Conservation (phyloP, 768 basidiomycete species). For the Imleria badia region DNA sequence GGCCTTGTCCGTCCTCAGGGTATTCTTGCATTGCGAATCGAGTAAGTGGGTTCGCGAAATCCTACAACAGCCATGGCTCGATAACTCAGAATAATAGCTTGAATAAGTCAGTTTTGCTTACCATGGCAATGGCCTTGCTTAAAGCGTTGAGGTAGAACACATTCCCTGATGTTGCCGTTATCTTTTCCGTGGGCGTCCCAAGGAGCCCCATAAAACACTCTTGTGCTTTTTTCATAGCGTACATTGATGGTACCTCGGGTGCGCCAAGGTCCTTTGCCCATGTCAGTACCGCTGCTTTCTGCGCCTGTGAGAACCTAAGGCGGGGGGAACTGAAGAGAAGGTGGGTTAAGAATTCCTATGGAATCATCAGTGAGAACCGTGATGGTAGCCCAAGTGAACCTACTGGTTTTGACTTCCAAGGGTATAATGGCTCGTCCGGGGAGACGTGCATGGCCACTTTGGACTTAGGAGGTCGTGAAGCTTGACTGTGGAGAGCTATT, state of each 20-base stretch:
- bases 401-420: conserved; percentile 4
- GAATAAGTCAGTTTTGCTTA: too few relatives aligned
- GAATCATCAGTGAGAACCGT: neutral
- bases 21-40: neutral
- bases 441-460: too few relatives aligned
- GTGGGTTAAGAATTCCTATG: conserved; percentile 32
- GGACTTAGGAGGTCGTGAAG: too few relatives aligned
- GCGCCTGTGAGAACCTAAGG: conserved; percentile 30
- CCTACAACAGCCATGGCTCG: too few relatives aligned
- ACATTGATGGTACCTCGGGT: conserved; percentile 26
- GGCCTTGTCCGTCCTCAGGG: neutral
- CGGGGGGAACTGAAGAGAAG: conserved; percentile 33
- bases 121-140: conserved; percentile 18
- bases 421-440: conserved; percentile 1
- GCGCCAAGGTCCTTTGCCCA: conserved; percentile 33
- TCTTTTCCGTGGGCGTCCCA: conserved; percentile 25
- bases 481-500: neutral
- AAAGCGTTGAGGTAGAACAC: conserved; percentile 31
- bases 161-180: conserved; percentile 18
- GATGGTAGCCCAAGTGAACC: too few relatives aligned
- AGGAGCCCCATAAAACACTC: conserved; percentile 16
- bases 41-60: neutral
- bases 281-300: conserved; percentile 27
- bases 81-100: too few relatives aligned
- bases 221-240: conserved; percentile 22